phyloP scores from a whole-genome alignment of 129 eudicot species.

The Heracleum sosnowskyi region DNA sequence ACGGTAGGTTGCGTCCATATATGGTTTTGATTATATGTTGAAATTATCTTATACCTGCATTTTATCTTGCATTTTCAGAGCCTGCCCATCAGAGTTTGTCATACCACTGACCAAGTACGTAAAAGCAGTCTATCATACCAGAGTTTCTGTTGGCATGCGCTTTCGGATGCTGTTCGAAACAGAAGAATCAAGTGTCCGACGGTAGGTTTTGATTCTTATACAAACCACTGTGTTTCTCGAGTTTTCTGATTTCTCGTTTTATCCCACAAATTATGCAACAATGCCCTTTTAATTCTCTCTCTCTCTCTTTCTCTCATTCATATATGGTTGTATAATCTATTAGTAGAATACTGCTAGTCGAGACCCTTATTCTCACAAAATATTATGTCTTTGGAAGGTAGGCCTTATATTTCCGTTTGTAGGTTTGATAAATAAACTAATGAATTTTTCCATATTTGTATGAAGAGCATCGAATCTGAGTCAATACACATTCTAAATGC shows the following conservation, averaged over 20 bases:
- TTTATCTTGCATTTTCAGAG: constrained; percentile 38
- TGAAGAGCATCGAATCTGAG: too few species aligned
- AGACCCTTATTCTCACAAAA: too few species aligned
- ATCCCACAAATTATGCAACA: neutral
- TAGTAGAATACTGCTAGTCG: too few species aligned
- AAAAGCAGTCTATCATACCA: constrained; percentile 79
- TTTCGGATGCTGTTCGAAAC: constrained; percentile 91
- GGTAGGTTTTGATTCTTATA: constrained; percentile 37
- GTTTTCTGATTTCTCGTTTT: neutral
- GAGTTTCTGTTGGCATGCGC: constrained; percentile 90
- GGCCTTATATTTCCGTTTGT: too few species aligned
- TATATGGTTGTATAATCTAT: too few species aligned
- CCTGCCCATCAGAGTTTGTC: constrained; percentile 80
- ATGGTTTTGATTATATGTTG: neutral
- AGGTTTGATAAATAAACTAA: too few species aligned
- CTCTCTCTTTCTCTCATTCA: neutral
- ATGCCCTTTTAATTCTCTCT: neutral
- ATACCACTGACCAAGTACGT: constrained; percentile 68
- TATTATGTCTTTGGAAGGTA: too few species aligned
- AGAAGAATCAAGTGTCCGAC: constrained; percentile 91
- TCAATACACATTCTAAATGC: too few species aligned
- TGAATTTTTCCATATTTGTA: too few species aligned
- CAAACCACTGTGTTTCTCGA: neutral
- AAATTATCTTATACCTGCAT: neutral
- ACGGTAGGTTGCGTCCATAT: constrained; percentile 29